Percentiles rank a stretch among this genome's conserved stretches.
These are phyloP conservation scores for Xerocomellus chrysenteron DNA, from an alignment of 768 basidiomycete species.

Conservation along the genomic window DNA sequence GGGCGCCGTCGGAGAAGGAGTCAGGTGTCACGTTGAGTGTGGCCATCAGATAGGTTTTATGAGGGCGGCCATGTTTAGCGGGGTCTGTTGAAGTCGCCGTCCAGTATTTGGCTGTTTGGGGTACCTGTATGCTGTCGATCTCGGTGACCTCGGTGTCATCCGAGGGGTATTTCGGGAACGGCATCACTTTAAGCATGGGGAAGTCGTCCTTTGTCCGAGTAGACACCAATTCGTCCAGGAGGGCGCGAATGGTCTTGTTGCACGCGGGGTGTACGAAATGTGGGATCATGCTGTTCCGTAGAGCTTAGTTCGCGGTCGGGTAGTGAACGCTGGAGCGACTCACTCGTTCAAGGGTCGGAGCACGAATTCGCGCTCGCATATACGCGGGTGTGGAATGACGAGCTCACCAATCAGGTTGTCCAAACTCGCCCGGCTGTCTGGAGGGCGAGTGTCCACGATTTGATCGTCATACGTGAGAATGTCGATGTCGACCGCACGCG, in stretches of 20 bases:
- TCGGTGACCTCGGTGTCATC: slow-evolving; percentile 6
- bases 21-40: slow-evolving; percentile 47
- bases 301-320: background rate
- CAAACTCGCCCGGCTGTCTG: slow-evolving; percentile 44
- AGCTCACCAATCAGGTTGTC: slow-evolving; percentile 67
- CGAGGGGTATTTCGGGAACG: slow-evolving; percentile 61
- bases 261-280: slow-evolving; percentile 63
- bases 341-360: slow-evolving; percentile 87
- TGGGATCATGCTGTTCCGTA: slow-evolving; percentile 69
- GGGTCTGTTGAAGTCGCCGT: slow-evolving; percentile 19
- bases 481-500: slow-evolving; percentile 88
- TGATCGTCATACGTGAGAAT: slow-evolving; percentile 70
- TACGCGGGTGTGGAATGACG: slow-evolving; percentile 78
- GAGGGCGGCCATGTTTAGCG: slow-evolving; percentile 12
- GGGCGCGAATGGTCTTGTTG: slow-evolving; percentile 43
- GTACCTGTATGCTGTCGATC: slow-evolving; percentile 12
- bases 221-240: slow-evolving; percentile 45
- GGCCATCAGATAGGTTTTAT: slow-evolving; percentile 77
- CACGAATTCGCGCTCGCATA: slow-evolving; percentile 90
- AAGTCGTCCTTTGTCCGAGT: slow-evolving; percentile 32
- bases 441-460: slow-evolving; percentile 56
- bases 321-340: slow-evolving; percentile 3
- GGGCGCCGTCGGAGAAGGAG: background rate
- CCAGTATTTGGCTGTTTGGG: slow-evolving; percentile 26
- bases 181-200: slow-evolving; percentile 71